Percentiles rank a stretch among this genome's conserved stretches.
Conservation (phyloP, 768 basidiomycete species). For the Aureoboletus auriporus region DNA sequence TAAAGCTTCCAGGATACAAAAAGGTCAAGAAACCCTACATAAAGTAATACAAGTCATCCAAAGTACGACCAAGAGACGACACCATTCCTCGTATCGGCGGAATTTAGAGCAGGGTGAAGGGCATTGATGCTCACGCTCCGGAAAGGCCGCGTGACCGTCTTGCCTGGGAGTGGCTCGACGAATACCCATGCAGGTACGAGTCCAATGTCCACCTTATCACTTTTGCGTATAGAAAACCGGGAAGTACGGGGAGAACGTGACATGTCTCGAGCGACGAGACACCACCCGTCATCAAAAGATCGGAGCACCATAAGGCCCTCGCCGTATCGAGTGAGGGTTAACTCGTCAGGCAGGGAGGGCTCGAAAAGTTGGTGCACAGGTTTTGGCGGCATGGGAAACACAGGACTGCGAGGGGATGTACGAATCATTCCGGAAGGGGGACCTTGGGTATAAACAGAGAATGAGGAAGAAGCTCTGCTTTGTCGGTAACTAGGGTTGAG, state of each 20-base stretch:
- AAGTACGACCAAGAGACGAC: slow-evolving; percentile 75
- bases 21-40: background rate
- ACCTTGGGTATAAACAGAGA: slow-evolving; percentile 38
- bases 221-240: slow-evolving; percentile 7
- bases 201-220: slow-evolving; percentile 58
- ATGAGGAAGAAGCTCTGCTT: slow-evolving; percentile 30
- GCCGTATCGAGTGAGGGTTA: slow-evolving; percentile 48
- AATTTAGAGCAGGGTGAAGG: slow-evolving; percentile 44
- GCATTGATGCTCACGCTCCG: slow-evolving; percentile 49
- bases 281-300: slow-evolving; percentile 80
- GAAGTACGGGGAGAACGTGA: slow-evolving; percentile 39
- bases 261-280: slow-evolving; percentile 58
- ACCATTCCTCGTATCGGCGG: slow-evolving; percentile 38
- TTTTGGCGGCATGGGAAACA: slow-evolving; percentile 37
- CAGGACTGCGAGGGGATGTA: slow-evolving; percentile 5
- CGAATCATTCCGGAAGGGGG: slow-evolving; percentile 7
- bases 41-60: background rate
- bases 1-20: background rate
- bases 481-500: slow-evolving; percentile 24
- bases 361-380: slow-evolving; percentile 63
- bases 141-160: slow-evolving; percentile 59
- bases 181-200: slow-evolving; percentile 79
- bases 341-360: slow-evolving; percentile 72
- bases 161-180: slow-evolving; percentile 55
- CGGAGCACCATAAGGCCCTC: slow-evolving; percentile 61